A percentile compares a stretch with the other conserved stretches of the same genome.
Conservation (phyloP, 345 rosid genomes). For the Nephelium lappaceum region DNA sequence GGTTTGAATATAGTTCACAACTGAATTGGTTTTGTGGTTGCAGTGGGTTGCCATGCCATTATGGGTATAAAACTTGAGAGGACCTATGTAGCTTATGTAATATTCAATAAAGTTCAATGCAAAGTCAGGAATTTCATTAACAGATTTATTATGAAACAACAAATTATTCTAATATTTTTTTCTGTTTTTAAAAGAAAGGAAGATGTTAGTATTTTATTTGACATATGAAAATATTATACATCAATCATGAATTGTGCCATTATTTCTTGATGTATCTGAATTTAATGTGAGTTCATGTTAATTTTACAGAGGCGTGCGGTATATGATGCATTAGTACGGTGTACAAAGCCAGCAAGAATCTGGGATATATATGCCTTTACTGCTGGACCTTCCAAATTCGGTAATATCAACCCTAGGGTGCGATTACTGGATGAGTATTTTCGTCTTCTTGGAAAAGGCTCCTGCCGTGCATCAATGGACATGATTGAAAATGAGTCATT, state of each 20-base stretch:
- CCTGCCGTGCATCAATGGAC: conserved; percentile 57
- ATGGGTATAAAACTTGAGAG: neutral
- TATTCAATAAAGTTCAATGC: neutral
- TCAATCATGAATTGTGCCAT: neutral
- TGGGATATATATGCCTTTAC: conserved; percentile 90
- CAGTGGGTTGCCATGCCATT: neutral
- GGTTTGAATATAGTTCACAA: neutral
- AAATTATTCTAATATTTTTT: neutral
- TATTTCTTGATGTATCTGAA: conserved; percentile 2
- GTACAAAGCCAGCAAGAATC: conserved; percentile 65
- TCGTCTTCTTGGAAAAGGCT: conserved; percentile 78
- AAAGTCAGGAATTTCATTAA: neutral
- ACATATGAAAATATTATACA: neutral
- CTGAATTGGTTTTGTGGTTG: neutral
- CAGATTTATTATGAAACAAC: neutral
- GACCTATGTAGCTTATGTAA: neutral
- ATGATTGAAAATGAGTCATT: conserved; percentile 75
- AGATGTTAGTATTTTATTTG: neutral
- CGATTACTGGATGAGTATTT: conserved; percentile 90
- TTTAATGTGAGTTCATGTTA: neutral
- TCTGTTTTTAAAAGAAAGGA: neutral
- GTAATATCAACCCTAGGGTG: conserved; percentile 72
- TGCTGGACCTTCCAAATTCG: conserved; percentile 71
- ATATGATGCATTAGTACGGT: conserved; percentile 61
- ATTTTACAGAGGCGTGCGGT: conserved; percentile 71